Conservation (phyloP, 2,329 filamentous ascomycete species). For the Blastomyces silverae region DNA sequence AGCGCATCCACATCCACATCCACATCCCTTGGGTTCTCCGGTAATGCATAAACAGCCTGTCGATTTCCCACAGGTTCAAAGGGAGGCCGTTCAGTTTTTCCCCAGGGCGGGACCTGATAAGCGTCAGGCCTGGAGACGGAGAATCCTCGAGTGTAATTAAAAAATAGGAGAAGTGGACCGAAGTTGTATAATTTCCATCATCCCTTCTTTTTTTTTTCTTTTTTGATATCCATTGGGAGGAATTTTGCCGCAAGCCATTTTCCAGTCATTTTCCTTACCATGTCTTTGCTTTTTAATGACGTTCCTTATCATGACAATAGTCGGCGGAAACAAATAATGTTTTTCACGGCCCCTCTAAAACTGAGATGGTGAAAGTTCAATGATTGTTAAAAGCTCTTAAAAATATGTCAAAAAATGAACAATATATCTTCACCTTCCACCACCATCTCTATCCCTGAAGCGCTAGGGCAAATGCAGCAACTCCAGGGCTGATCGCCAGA, state of each 20-base stretch:
- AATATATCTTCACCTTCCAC: neutral
- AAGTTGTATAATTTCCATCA: neutral
- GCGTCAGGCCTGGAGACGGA: constrained; percentile 6
- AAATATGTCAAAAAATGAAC: neutral
- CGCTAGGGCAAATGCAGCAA: neutral
- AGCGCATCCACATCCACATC: neutral
- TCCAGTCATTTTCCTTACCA: neutral
- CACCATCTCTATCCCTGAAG: neutral
- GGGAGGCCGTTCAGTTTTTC: constrained; percentile 6
- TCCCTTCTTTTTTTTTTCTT: neutral
- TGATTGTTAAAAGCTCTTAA: neutral
- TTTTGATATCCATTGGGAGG: constrained; percentile 5
- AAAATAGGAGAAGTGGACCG: neutral
- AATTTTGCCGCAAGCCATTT: neutral
- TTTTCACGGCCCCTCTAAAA: neutral
- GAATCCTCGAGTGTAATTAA: constrained; percentile 13
- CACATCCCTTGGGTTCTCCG: constrained; percentile 3
- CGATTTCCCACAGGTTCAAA: constrained; percentile 13
- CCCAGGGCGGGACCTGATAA: constrained; percentile 9
- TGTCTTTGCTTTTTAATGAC: neutral
- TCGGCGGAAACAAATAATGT: neutral
- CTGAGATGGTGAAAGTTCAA: neutral
- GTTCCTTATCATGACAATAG: neutral
- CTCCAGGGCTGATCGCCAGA: neutral
- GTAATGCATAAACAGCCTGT: constrained; percentile 3